Evolutionary conservation across 768 basidiomycete species (phyloP).

Genomic region (Pilatotrama ljubarskyi): DNA sequence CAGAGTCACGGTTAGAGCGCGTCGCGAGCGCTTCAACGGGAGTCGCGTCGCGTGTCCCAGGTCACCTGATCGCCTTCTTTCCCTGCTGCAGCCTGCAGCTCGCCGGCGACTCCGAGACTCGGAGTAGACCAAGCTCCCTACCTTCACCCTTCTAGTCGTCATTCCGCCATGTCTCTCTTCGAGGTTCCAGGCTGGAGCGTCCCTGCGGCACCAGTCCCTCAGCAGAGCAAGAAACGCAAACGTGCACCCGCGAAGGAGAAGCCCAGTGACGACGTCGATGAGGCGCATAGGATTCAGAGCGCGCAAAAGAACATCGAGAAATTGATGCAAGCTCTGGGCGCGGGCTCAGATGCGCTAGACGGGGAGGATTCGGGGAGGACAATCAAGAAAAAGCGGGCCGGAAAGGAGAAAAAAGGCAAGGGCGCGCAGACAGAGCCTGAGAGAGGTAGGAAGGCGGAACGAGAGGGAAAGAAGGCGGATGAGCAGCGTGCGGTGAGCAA

Average conservation of each 20-base stretch:
- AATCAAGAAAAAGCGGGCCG: conserved; percentile 20
- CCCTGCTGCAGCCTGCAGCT: background rate
- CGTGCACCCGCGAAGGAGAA: conserved; percentile 14
- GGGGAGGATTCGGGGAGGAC: conserved; percentile 2
- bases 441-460: background rate
- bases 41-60: background rate
- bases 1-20: background rate
- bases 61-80: background rate
- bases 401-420: conserved; percentile 14
- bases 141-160: too few relatives aligned
- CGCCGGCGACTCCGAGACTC: too few relatives aligned
- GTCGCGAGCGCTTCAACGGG: background rate
- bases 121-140: background rate
- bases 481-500: background rate
- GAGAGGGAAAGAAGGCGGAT: conserved; percentile 1
- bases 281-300: conserved; percentile 23
- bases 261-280: conserved; percentile 17
- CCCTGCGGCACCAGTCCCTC: conserved; percentile 23
- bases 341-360: conserved; percentile 16
- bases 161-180: conserved; percentile 36
- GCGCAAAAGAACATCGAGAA: conserved; percentile 38
- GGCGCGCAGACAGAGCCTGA: conserved; percentile 2
- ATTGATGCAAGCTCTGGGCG: conserved; percentile 32
- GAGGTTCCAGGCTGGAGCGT: conserved; percentile 39
- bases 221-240: conserved; percentile 32